phyloP scores from a whole-genome alignment of 2,329 filamentous ascomycete species.

The Chaetomium olivaceum region DNA sequence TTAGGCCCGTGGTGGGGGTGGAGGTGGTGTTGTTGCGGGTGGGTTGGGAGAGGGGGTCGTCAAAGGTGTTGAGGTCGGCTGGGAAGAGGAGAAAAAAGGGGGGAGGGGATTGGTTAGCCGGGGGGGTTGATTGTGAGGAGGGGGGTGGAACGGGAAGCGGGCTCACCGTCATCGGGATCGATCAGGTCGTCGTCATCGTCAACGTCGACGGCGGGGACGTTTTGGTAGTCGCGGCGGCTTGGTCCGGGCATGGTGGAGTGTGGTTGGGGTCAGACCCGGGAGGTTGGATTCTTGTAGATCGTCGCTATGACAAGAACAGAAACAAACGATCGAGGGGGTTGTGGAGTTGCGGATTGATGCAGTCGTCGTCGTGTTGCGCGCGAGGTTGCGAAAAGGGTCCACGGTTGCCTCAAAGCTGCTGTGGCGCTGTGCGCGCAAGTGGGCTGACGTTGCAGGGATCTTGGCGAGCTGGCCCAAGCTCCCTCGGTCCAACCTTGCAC shows the following conservation, averaged over 20 bases:
- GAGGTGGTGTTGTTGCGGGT: slow-evolving; percentile 49
- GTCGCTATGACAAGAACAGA: neutral
- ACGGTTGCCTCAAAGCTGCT: slow-evolving; percentile 27
- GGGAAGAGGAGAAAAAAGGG: no score
- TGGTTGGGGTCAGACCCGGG: neutral
- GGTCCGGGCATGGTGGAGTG: slow-evolving; percentile 47
- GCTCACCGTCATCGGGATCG: slow-evolving; percentile 74
- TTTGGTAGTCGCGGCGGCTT: slow-evolving; percentile 56
- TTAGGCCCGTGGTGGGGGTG: slow-evolving; percentile 50
- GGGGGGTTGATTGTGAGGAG: neutral
- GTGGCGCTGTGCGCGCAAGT: slow-evolving; percentile 15
- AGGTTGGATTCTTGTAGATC: neutral
- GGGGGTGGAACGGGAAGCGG: slow-evolving; percentile 2
- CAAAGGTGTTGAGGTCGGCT: slow-evolving; percentile 90
- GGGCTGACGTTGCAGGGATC: slow-evolving; percentile 25
- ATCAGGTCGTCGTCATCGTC: slow-evolving; percentile 67
- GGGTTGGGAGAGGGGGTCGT: slow-evolving; percentile 77
- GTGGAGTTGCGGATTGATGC: neutral
- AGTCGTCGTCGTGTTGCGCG: neutral
- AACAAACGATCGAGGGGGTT: neutral
- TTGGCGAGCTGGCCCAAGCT: slow-evolving; percentile 30
- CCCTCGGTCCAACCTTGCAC: no score
- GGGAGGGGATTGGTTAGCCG: slow-evolving; percentile 2
- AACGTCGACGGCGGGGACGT: slow-evolving; percentile 45
- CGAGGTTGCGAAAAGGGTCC: slow-evolving; percentile 14